These are phyloP conservation scores for Amanita inopinata DNA, from an alignment of 768 basidiomycete genomes.

Conservation along the genomic window DNA sequence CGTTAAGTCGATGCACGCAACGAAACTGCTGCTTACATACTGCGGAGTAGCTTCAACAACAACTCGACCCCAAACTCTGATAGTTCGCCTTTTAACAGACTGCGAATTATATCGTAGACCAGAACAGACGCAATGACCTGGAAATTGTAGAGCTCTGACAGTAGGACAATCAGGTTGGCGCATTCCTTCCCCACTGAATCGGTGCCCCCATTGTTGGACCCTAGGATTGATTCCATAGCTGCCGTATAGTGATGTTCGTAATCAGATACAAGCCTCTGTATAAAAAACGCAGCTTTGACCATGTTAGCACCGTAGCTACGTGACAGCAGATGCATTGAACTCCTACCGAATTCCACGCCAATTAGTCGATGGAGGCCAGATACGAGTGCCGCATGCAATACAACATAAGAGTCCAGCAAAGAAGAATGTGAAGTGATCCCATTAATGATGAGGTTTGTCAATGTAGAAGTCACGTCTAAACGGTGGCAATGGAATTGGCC, in stretches of 20 bases:
- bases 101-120: constrained; percentile 84
- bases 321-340: not conserved
- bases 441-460: constrained; percentile 69
- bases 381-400: constrained; percentile 79
- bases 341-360: constrained; percentile 82
- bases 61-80: constrained; percentile 81
- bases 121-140: constrained; percentile 83
- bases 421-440: constrained; percentile 75
- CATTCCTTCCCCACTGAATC: constrained; percentile 94
- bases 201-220: too few species aligned
- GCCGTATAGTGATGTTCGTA: constrained; percentile 52
- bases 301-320: not conserved
- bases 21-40: constrained; percentile 31
- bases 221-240: too few species aligned
- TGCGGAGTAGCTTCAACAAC: constrained; percentile 73
- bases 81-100: constrained; percentile 53
- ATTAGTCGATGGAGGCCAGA: constrained; percentile 71
- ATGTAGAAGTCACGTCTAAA: constrained; percentile 71
- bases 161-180: constrained; percentile 76
- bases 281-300: constrained; percentile 67
- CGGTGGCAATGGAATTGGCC: constrained; percentile 1
- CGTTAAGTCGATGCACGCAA: not conserved
- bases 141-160: constrained; percentile 94
- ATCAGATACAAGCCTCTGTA: constrained; percentile 57
- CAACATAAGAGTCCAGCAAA: constrained; percentile 82